Percentiles rank a stretch among this genome's conserved stretches.
These are phyloP conservation scores for Lepiota venenata DNA, from an alignment of 768 basidiomycete species.

Conservation along the genomic window DNA sequence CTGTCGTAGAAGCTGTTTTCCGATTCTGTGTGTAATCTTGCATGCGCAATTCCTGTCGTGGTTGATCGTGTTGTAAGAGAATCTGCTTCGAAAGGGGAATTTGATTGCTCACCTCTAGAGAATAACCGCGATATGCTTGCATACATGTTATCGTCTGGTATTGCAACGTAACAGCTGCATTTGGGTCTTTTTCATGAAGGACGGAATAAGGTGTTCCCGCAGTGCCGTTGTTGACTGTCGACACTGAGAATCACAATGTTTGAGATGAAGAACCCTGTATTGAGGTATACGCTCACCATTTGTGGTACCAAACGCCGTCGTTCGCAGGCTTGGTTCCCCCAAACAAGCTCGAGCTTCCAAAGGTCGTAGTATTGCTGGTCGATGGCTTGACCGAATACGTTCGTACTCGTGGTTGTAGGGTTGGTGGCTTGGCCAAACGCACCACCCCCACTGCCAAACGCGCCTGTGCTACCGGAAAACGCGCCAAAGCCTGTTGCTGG, in stretches of 20 bases:
- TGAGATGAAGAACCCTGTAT: neutral
- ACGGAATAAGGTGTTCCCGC: constrained; percentile 59
- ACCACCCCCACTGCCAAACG: constrained; percentile 37
- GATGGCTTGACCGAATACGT: constrained; percentile 23
- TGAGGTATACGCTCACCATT: constrained; percentile 23
- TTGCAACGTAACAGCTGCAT: constrained; percentile 42
- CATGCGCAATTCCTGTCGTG: constrained; percentile 59
- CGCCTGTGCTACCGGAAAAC: constrained; percentile 55
- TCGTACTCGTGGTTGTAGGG: constrained; percentile 5
- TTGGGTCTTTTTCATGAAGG: constrained; percentile 65
- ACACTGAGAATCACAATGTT: neutral
- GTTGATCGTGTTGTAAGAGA: constrained; percentile 9
- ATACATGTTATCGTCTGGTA: constrained; percentile 84
- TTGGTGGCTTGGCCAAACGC: constrained; percentile 51
- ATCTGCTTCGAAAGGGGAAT: constrained; percentile 1
- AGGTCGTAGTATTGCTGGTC: constrained; percentile 38
- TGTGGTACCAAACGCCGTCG: constrained; percentile 39
- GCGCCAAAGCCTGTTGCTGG: constrained; percentile 75
- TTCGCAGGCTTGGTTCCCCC: constrained; percentile 33
- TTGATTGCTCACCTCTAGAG: constrained; percentile 58
- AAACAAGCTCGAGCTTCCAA: constrained; percentile 37
- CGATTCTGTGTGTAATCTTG: constrained; percentile 77
- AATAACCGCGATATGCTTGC: constrained; percentile 73
- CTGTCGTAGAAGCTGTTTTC: constrained; percentile 51
- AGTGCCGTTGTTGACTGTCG: constrained; percentile 46